Evolutionary conservation across 208 protist species (phyloP), one percentile per base, ranked within the genome.

Genomic region (Phytomonas sp.): DNA sequence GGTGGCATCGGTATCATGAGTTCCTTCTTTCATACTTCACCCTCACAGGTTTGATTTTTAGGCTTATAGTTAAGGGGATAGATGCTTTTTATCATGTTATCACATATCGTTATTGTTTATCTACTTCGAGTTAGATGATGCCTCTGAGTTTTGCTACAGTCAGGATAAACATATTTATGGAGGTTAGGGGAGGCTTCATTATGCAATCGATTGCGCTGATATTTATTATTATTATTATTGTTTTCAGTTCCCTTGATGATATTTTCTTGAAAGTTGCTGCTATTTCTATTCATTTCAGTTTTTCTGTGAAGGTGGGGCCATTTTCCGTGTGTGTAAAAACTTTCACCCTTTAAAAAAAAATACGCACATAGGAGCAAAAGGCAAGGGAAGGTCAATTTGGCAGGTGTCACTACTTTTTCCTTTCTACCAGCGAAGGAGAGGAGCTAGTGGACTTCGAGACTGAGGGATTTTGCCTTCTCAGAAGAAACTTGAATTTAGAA

Each of bases 271-370:
- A 60, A 1, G 66, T n/a, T 67, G 36, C 31, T 43, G 1, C 33
- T 66, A 33, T 64, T 72, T 59, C 66, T 43, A 61, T 67, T 61
- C 69, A 43, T 51, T 67, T 46, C 67, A 37, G 64, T 53, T 72
- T 32, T 29, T 31, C 15, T 72, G 40, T 46, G 40, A 46, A 46
- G 40, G 13, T 46, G 40, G 40, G 40, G 15, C 40, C 40, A 46
- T 23, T 46, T 46, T 46, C 15, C 11, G 40, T 46, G 40, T 9
- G 40, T 46, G 40, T 17, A 46, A 46, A 46, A 23, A 46, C 40
- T 46, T 72, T 40, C 60, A 32, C 32, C 40, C 30, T 61, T 9
- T 40, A 30, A 28, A 30, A 29, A 37, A 9, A 23, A 60, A 31
- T 6, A 6, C 33, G 33, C 33, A 34, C 33, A 34, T 34, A 1